A percentile compares a stretch with the other conserved stretches of the same genome.
phyloP scores from a whole-genome alignment of 1,284 basidiomycete genomes.

The Ustilago curta region DNA sequence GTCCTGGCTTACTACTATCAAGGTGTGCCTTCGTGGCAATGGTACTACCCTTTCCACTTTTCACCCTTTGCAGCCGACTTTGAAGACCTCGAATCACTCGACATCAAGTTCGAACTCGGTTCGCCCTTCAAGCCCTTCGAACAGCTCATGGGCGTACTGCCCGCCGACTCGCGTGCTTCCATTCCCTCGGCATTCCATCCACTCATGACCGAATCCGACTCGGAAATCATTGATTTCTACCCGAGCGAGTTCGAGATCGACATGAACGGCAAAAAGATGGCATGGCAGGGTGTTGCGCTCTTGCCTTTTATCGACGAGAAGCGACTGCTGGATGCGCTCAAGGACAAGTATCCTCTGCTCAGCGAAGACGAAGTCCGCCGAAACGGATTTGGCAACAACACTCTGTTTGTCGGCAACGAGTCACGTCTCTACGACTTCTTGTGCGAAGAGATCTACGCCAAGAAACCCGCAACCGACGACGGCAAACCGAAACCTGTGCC shows the following conservation, averaged over 20 bases:
- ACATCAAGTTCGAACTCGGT: slow-evolving; percentile 82
- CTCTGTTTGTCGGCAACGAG: slow-evolving; percentile 86
- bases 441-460: slow-evolving; percentile 84
- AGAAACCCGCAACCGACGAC: slow-evolving; percentile 69
- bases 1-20: slow-evolving; percentile 98
- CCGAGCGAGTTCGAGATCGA: slow-evolving; percentile 92
- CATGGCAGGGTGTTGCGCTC: slow-evolving; percentile 97
- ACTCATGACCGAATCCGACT: slow-evolving; percentile 88
- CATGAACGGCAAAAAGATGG: slow-evolving; percentile 99
- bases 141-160: slow-evolving; percentile 98
- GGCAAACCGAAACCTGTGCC: slow-evolving; percentile 65
- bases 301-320: slow-evolving; percentile 94
- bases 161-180: slow-evolving; percentile 87
- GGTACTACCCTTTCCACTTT: slow-evolving; percentile 99
- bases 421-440: slow-evolving; percentile 87
- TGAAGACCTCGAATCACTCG: slow-evolving; percentile 78
- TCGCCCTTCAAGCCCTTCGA: slow-evolving; percentile 96
- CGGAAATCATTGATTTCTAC: slow-evolving; percentile 97
- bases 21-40: slow-evolving; percentile 94
- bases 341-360: slow-evolving; percentile 78
- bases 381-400: slow-evolving; percentile 86
- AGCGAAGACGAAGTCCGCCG: slow-evolving; percentile 84
- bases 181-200: slow-evolving; percentile 87
- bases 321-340: slow-evolving; percentile 80
- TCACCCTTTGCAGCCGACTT: slow-evolving; percentile 98